phyloP scores from a whole-genome alignment of 1,139 yeast species.

The Scheffersomyces parashehatae region DNA sequence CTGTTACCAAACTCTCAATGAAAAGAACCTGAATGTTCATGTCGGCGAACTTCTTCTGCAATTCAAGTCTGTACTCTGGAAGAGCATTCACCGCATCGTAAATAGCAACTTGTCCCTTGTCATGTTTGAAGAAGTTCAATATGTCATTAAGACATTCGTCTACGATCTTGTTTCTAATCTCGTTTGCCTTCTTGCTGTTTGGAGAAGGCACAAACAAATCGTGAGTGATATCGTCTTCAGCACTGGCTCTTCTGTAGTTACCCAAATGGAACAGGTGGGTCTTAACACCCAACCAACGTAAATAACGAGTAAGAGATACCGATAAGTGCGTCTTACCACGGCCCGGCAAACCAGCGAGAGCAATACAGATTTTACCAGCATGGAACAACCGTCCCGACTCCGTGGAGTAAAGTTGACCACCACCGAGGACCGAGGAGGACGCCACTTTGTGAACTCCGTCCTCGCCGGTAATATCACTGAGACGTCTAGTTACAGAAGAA shows the following conservation, averaged over 20 bases:
- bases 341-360: conserved; percentile 92
- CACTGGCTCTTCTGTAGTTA: conserved; percentile 75
- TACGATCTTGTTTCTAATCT: conserved; percentile 59
- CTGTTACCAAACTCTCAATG: conserved; percentile 85
- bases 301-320: conserved; percentile 85
- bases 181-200: conserved; percentile 51
- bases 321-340: conserved; percentile 94
- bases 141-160: conserved; percentile 72
- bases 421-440: conserved; percentile 13
- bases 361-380: conserved; percentile 91
- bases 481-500: conserved; percentile 28
- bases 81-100: conserved; percentile 94
- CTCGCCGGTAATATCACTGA: conserved; percentile 43
- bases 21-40: conserved; percentile 75
- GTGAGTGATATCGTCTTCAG: conserved; percentile 55
- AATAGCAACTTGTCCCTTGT: conserved; percentile 89
- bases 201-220: conserved; percentile 73
- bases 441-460: conserved; percentile 57
- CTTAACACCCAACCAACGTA: conserved; percentile 94
- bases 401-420: conserved; percentile 85
- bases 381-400: conserved; percentile 89
- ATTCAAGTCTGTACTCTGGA: conserved; percentile 60
- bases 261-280: conserved; percentile 92
- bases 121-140: conserved; percentile 65
- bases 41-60: conserved; percentile 54